These are phyloP conservation scores for Clitopilus hobsonii DNA, from an alignment of 768 basidiomycete genomes.

Conservation along the genomic window DNA sequence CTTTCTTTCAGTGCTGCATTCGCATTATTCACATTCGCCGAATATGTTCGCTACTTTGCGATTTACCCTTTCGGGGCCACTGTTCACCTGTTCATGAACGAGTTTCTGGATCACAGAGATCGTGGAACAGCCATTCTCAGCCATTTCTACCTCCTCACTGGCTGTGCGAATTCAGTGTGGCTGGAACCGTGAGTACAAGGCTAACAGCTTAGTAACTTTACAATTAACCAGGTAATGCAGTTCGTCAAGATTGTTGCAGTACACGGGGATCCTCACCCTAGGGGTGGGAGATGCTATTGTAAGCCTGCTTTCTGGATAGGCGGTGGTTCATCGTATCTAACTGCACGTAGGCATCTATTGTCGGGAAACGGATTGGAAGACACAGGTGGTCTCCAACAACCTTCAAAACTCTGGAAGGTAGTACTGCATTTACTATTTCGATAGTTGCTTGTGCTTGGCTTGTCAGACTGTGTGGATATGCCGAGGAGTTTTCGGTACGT, in stretches of 20 bases:
- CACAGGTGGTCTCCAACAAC: conserved; percentile 82
- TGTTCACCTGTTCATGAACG: conserved; percentile 94
- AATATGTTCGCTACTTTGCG: conserved; percentile 98
- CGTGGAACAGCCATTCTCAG: conserved; percentile 93
- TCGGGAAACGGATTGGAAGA: conserved; percentile 80
- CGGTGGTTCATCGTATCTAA: background rate
- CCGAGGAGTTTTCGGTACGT: conserved; percentile 76
- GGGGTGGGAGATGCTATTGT: conserved; percentile 95
- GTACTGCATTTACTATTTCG: conserved; percentile 71
- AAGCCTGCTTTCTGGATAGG: conserved; percentile 21
- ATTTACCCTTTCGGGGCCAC: conserved; percentile 93
- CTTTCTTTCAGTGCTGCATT: conserved; percentile 94
- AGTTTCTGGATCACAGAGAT: conserved; percentile 95
- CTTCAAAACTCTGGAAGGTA: conserved; percentile 90
- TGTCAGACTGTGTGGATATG: conserved; percentile 65
- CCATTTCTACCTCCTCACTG: conserved; percentile 95
- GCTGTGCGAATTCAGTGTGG: conserved; percentile 93
- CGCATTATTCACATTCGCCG: conserved; percentile 90
- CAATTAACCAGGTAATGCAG: conserved; percentile 18
- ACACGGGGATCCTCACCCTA: conserved; percentile 83
- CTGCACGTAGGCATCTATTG: conserved; percentile 75
- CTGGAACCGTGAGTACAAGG: conserved; percentile 74
- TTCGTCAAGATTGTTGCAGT: conserved; percentile 43
- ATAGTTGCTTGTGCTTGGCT: conserved; percentile 66
- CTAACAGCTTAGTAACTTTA: conserved; percentile 1